Conservation (phyloP, 192 early-diverging fungal genomes). For the Entomortierella lignicola region DNA sequence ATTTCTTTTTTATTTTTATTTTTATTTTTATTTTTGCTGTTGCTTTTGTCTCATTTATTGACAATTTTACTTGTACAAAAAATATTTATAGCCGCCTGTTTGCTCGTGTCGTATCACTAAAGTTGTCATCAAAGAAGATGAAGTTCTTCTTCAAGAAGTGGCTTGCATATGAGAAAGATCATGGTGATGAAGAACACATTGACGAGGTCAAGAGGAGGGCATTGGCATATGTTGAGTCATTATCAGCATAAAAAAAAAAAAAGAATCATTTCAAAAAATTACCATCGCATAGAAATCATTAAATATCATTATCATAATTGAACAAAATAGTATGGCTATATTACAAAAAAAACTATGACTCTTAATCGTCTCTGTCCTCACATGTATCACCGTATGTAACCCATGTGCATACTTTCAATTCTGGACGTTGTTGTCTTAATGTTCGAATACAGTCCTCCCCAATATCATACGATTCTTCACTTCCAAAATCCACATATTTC, state of each 20-base stretch:
- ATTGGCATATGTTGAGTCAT: conserved; percentile 84
- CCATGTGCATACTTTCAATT: conserved; percentile 21
- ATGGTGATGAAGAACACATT: conserved; percentile 80
- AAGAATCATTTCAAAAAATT: background rate
- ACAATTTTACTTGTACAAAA: no score
- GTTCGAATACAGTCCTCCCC: conserved; percentile 14
- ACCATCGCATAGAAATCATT: no score
- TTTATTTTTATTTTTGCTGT: conserved; percentile 8
- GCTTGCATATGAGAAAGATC: conserved; percentile 93
- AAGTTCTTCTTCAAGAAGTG: conserved; percentile 99
- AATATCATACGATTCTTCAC: conserved; percentile 36
- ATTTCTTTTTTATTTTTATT: conserved; percentile 6
- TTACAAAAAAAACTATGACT: background rate
- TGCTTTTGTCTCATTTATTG: no score
- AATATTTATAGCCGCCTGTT: conserved; percentile 82
- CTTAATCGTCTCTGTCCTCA: conserved; percentile 35
- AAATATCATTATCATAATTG: no score
- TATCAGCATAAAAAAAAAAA: conserved; percentile 33
- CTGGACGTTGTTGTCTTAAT: conserved; percentile 15
- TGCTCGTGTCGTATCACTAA: conserved; percentile 89
- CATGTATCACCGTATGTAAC: conserved; percentile 31
- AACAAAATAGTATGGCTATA: no score
- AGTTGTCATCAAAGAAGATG: conserved; percentile 97
- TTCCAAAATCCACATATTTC: conserved; percentile 39
- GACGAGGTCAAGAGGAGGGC: conserved; percentile 92